A percentile compares a stretch with the other conserved stretches of the same genome.
Evolutionary conservation across 2,329 filamentous ascomycete genomes (phyloP).

Genomic region (Aspergillus fumigatus): DNA sequence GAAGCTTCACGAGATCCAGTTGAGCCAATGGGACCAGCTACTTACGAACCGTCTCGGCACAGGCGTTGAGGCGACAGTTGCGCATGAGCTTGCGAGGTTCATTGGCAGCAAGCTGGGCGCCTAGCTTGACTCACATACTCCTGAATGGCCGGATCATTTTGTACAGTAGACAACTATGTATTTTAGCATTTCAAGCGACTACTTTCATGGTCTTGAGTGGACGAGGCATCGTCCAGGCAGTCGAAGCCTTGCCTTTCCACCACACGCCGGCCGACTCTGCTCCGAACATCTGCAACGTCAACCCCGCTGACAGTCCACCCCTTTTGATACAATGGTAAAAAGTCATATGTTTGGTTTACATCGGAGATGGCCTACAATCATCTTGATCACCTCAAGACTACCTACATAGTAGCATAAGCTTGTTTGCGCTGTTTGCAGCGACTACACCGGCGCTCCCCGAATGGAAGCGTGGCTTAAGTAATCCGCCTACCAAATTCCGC

Average conservation of each 20-base stretch:
- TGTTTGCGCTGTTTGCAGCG: slow-evolving; percentile 28
- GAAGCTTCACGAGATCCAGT: slow-evolving; percentile 47
- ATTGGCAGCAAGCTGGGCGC: slow-evolving; percentile 22
- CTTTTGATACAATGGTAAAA: too few relatives aligned
- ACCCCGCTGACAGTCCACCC: too few relatives aligned
- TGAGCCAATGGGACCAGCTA: slow-evolving; percentile 24
- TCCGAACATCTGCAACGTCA: too few relatives aligned
- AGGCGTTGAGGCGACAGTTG: slow-evolving; percentile 10
- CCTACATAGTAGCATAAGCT: background rate
- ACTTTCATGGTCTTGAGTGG: too few relatives aligned
- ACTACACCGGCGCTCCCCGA: slow-evolving; percentile 27
- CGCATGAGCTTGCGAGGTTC: slow-evolving; percentile 23
- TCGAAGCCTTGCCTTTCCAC: too few relatives aligned
- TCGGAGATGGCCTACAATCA: background rate
- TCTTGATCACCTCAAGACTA: too few relatives aligned
- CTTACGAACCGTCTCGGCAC: slow-evolving; percentile 16
- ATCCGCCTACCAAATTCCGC: slow-evolving; percentile 17
- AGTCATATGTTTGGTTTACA: too few relatives aligned
- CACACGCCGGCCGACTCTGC: too few relatives aligned
- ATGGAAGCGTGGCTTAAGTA: slow-evolving; percentile 18
- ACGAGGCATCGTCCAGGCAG: too few relatives aligned
- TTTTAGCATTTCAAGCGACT: background rate
- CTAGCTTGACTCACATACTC: background rate
- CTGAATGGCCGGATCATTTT: background rate
- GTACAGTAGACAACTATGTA: slow-evolving; percentile 4